phyloP scores from a whole-genome alignment of 176 grass and related monocot genomes.

The Lolium multiflorum region DNA sequence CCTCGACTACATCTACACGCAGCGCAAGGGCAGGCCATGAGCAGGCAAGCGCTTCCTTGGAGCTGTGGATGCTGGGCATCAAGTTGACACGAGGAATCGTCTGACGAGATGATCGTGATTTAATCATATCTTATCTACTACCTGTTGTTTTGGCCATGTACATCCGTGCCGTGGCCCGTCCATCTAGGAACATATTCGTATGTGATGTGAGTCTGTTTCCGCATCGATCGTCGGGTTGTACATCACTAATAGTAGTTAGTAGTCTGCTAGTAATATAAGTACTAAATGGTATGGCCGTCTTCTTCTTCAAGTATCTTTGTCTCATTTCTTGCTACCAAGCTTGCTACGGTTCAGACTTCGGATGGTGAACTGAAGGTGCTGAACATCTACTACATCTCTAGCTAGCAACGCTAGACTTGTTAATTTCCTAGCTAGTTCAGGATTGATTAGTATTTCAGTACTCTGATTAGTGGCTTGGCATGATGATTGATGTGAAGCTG shows the following conservation, averaged over 20 bases:
- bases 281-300: neutral
- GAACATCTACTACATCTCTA: neutral
- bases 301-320: neutral
- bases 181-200: constrained; percentile 15
- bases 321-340: neutral
- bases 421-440: neutral
- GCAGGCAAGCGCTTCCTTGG: neutral
- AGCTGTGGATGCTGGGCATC: neutral
- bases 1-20: constrained; percentile 86
- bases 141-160: constrained; percentile 18
- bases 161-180: neutral
- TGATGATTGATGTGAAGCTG: neutral
- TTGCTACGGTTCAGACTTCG: neutral
- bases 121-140: constrained; percentile 19
- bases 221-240: constrained; percentile 22
- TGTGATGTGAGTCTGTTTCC: neutral
- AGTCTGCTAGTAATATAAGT: neutral
- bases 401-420: neutral
- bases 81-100: constrained; percentile 24
- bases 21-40: constrained; percentile 63
- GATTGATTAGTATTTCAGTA: neutral
- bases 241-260: constrained; percentile 14
- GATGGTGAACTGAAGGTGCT: neutral
- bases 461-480: neutral
- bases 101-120: neutral